Conservation (phyloP, 2,329 filamentous ascomycete genomes). For the Coniella lustricola region DNA sequence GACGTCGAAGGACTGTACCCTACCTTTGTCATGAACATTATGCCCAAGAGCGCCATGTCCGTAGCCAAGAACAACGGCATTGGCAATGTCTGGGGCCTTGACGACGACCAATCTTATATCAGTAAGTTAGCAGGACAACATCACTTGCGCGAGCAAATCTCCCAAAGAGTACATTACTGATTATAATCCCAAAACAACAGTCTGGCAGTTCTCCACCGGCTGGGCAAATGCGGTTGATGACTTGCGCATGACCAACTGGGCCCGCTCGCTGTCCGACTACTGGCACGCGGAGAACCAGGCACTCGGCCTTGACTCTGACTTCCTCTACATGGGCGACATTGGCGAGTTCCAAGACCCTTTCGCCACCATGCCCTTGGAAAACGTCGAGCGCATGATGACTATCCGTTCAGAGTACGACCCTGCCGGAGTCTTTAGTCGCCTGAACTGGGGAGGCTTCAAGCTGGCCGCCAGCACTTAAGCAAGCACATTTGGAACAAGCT, state of each 20-base stretch:
- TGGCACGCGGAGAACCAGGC: constrained; percentile 26
- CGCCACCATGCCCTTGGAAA: constrained; percentile 25
- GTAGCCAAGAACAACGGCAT: constrained; percentile 29
- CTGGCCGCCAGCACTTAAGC: no score
- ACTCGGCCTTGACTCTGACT: constrained; percentile 26
- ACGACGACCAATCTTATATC: constrained; percentile 24
- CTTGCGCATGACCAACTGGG: constrained; percentile 28
- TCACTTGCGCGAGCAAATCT: neutral
- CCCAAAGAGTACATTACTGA: neutral
- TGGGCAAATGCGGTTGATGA: constrained; percentile 31
- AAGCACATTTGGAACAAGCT: no score
- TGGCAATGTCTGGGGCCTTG: constrained; percentile 32
- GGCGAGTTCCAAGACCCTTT: constrained; percentile 31
- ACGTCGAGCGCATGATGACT: constrained; percentile 26
- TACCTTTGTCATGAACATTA: constrained; percentile 29
- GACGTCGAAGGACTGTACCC: constrained; percentile 31
- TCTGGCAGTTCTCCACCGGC: constrained; percentile 31
- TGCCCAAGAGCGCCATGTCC: constrained; percentile 21
- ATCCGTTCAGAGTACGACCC: constrained; percentile 28
- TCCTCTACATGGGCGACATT: constrained; percentile 31
- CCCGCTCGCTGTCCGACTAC: constrained; percentile 22
- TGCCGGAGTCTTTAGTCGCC: constrained; percentile 22
- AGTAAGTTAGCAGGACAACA: constrained; percentile 24
- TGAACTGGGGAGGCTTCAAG: constrained; percentile 32
- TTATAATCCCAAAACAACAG: constrained; percentile 17